Evolutionary conservation across 2,329 filamentous ascomycete species (phyloP), one percentile per base, ranked within the genome.

Genomic region (Plectosphaerella plurivora): DNA sequence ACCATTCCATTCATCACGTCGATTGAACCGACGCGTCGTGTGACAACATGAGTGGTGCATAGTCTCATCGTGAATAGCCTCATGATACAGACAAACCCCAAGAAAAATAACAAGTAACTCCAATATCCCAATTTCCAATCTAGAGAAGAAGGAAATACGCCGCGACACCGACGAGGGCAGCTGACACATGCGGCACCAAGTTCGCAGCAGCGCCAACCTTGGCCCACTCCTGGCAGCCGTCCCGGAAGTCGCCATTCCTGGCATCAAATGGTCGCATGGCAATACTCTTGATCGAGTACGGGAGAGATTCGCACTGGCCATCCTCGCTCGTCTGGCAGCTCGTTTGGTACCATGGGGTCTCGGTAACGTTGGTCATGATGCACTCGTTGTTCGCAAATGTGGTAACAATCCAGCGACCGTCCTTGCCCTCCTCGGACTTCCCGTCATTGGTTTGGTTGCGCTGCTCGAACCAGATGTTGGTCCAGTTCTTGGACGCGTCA

Each of bases 401-500:
- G 24, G 53, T 54, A 10, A 58, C 50, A 1, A 55, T 51, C 58
- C 57, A 59, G 3, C 50, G 33, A 11, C 50, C 47, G 2, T 46
- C 52, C 36, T 59, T 42, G 3, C 57, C 58, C 7, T 42, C 45
- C 20, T 55, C 48, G 10, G 36, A 41, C 22, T 49, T 20, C 4
- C 47, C 47, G 16, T 41, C 35, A 22, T 22, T 20, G 2, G 35
- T 28, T 6, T 20, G 18, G 35, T 49, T 49, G 36, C 47, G 47
- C 18, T 54, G 55, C 24, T 55, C 45, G 37, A 56, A 59, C 53
- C 56, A 56, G 18, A 57, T 28, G 5, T 46, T 51, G 14, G 51
- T 49, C 28, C 58, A 59, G 33, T 59, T 60, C 14, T 53, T 47
- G 18, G 56, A 50, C 24, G 51, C 35, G 45, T 58, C 51, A 49